A percentile compares a stretch with the other conserved stretches of the same genome.
These are phyloP conservation scores for Aegilops umbellulata DNA, from an alignment of 176 grass and related monocot species.

Conservation along the genomic window DNA sequence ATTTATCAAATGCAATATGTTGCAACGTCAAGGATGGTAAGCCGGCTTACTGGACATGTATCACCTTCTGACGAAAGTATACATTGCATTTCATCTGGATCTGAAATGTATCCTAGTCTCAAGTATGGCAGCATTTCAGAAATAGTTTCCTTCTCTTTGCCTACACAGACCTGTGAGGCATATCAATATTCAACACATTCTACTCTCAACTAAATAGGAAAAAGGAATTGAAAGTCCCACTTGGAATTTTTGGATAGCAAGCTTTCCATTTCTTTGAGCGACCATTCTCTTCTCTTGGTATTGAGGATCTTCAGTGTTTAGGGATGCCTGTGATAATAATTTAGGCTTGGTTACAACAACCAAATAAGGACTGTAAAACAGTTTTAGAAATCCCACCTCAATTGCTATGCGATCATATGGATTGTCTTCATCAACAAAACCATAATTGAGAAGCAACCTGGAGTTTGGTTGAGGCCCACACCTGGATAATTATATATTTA, in stretches of 20 bases:
- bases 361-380: background rate
- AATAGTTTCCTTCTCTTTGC: slow-evolving; percentile 91
- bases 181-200: slow-evolving; percentile 33
- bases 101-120: slow-evolving; percentile 90
- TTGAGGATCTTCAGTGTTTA: slow-evolving; percentile 97
- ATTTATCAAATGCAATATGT: slow-evolving; percentile 1
- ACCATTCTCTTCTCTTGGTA: slow-evolving; percentile 99
- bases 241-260: slow-evolving; percentile 91
- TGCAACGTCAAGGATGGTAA: background rate
- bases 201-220: slow-evolving; percentile 20
- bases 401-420: slow-evolving; percentile 85
- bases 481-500: slow-evolving; percentile 66
- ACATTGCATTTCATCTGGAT: slow-evolving; percentile 87
- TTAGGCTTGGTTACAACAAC: slow-evolving; percentile 29
- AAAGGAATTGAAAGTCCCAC: slow-evolving; percentile 41
- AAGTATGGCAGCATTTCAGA: slow-evolving; percentile 89
- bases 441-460: slow-evolving; percentile 94
- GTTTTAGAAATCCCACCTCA: slow-evolving; percentile 56
- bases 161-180: slow-evolving; percentile 59
- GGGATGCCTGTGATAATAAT: slow-evolving; percentile 67
- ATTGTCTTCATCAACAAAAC: slow-evolving; percentile 99
- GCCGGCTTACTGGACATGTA: slow-evolving; percentile 76
- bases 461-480: slow-evolving; percentile 98
- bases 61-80: slow-evolving; percentile 89
- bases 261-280: slow-evolving; percentile 94